Conservation (phyloP, 192 early-diverging fungal species). For the Dimargaris xerosporica region DNA sequence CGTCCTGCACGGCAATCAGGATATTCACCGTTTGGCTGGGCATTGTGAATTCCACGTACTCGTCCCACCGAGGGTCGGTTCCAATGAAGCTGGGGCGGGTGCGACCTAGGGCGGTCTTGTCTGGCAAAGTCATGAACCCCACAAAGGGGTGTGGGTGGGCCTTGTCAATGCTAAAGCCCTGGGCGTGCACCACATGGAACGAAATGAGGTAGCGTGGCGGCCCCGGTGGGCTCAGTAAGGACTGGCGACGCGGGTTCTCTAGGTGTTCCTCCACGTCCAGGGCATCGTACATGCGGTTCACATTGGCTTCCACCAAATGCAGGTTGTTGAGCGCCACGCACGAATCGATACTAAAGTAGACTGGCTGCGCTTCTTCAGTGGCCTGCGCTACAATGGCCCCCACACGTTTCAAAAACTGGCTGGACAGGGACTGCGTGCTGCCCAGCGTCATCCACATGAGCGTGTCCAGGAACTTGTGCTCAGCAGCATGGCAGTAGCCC, state of each 20-base stretch:
- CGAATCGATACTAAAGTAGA: conserved; percentile 21
- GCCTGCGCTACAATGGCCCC: conserved; percentile 14
- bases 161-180: conserved; percentile 43
- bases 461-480: conserved; percentile 23
- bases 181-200: conserved; percentile 51
- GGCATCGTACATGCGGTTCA: conserved; percentile 25
- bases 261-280: conserved; percentile 21
- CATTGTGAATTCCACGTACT: conserved; percentile 52
- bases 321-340: conserved; percentile 33
- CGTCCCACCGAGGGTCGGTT: conserved; percentile 68
- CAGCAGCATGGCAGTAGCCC: conserved; percentile 26
- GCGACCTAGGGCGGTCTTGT: conserved; percentile 24
- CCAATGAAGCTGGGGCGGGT: conserved; percentile 46
- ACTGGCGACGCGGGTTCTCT: not conserved
- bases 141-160: conserved; percentile 50
- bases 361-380: conserved; percentile 19
- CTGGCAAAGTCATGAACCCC: conserved; percentile 33
- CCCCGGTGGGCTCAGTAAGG: not conserved
- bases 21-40: conserved; percentile 29
- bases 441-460: conserved; percentile 18
- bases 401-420: not conserved
- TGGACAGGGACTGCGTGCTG: not conserved
- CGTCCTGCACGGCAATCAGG: conserved; percentile 27
- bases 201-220: conserved; percentile 34
- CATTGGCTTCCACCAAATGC: conserved; percentile 20